Conservation (phyloP, 2,329 filamentous ascomycete genomes). For the Bipolaris cookei region DNA sequence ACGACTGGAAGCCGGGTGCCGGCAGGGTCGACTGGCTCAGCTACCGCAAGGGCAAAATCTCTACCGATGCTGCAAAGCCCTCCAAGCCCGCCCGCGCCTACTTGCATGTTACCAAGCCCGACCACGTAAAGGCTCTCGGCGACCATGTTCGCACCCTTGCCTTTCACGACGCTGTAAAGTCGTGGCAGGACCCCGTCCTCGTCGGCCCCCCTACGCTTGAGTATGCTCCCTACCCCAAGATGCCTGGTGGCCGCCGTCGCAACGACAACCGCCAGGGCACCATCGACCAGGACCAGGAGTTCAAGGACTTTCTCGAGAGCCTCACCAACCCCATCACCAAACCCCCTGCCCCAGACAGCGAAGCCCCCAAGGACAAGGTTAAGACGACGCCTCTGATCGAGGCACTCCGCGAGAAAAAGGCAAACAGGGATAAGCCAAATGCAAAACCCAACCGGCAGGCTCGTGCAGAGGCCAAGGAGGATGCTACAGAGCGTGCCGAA, state of each 20-base stretch:
- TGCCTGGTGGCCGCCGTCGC: conserved; percentile 75
- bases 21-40: conserved; percentile 86
- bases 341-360: conserved; percentile 59
- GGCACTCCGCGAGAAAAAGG: conserved; percentile 89
- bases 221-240: conserved; percentile 81
- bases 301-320: conserved; percentile 88
- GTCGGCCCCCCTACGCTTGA: conserved; percentile 81
- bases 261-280: conserved; percentile 88
- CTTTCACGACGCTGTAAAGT: conserved; percentile 84
- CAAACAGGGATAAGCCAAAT: conserved; percentile 67
- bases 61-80: conserved; percentile 80
- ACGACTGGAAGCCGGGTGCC: conserved; percentile 79
- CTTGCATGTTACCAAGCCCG: conserved; percentile 76
- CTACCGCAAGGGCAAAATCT: conserved; percentile 77
- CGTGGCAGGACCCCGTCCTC: conserved; percentile 72
- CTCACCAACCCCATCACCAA: conserved; percentile 76
- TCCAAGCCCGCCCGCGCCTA: conserved; percentile 83
- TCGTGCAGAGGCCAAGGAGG: conserved; percentile 68
- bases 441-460: conserved; percentile 63
- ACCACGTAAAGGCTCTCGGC: conserved; percentile 70
- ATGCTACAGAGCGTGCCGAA: conserved; percentile 59
- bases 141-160: conserved; percentile 70
- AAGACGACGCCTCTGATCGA: conserved; percentile 89
- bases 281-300: conserved; percentile 95
- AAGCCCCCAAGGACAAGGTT: conserved; percentile 65